Percentiles rank a stretch among this genome's conserved stretches.
phyloP scores from a whole-genome alignment of 2,329 filamentous ascomycete species.

The Polychaeton citri region DNA sequence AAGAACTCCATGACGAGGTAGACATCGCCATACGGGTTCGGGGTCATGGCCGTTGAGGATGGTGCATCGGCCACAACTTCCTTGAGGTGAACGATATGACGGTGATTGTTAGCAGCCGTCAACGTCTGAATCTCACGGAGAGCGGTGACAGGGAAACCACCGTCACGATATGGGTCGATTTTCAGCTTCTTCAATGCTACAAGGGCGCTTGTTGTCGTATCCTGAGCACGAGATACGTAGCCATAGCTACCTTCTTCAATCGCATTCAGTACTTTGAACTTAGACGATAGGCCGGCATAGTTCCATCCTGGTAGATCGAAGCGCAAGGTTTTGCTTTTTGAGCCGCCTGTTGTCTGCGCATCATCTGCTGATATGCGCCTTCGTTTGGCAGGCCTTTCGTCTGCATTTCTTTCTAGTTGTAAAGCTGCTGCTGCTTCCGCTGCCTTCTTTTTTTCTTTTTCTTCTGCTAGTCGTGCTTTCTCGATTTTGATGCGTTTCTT shows the following conservation, averaged over 20 bases:
- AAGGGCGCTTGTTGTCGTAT: slow-evolving; percentile 59
- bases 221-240: slow-evolving; percentile 74
- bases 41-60: slow-evolving; percentile 46
- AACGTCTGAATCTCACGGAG: slow-evolving; percentile 88
- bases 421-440: slow-evolving; percentile 21
- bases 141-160: slow-evolving; percentile 78
- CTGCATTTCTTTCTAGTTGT: slow-evolving; percentile 10
- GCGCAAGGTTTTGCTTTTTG: slow-evolving; percentile 43
- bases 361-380: slow-evolving; percentile 45
- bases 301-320: slow-evolving; percentile 59
- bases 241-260: slow-evolving; percentile 98
- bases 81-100: slow-evolving; percentile 66
- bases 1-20: slow-evolving; percentile 95
- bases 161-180: slow-evolving; percentile 61
- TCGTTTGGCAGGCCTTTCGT: slow-evolving; percentile 40
- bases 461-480: slow-evolving; percentile 58
- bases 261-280: slow-evolving; percentile 85
- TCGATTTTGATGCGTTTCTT: slow-evolving; percentile 75
- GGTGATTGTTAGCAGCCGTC: slow-evolving; percentile 56
- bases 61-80: slow-evolving; percentile 52
- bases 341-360: slow-evolving; percentile 6
- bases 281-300: slow-evolving; percentile 63
- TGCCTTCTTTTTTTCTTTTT: slow-evolving; percentile 25
- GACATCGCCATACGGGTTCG: slow-evolving; percentile 40
- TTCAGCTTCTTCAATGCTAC: slow-evolving; percentile 93